phyloP scores from a whole-genome alignment of 805 yeast genomes.

The Metschnikowia hibisci region DNA sequence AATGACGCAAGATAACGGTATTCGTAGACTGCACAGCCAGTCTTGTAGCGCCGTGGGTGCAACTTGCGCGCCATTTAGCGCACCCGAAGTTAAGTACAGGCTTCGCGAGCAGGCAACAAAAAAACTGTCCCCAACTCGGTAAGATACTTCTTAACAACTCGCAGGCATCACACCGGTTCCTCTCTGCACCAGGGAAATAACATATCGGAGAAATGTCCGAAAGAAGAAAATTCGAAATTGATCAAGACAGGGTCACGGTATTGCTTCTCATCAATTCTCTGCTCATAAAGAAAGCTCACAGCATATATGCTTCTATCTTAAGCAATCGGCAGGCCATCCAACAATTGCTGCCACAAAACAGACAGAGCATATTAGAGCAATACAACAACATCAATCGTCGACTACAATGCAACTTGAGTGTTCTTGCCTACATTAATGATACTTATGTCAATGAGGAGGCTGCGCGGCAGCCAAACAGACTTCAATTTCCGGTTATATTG shows the following conservation, averaged over 20 bases:
- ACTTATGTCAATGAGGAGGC: slow-evolving; percentile 32
- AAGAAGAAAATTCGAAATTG: slow-evolving; percentile 22
- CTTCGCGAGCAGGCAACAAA: slow-evolving; percentile 6
- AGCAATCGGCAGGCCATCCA: slow-evolving; percentile 34
- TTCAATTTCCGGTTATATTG: slow-evolving; percentile 45
- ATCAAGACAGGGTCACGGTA: slow-evolving; percentile 41
- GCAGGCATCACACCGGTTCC: neutral
- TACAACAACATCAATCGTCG: slow-evolving; percentile 40
- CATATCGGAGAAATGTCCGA: slow-evolving; percentile 10
- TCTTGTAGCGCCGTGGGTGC: slow-evolving; percentile 3
- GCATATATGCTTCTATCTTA: slow-evolving; percentile 32
- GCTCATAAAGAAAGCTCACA: slow-evolving; percentile 39
- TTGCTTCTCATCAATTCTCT: slow-evolving; percentile 40
- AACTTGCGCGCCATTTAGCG: neutral
- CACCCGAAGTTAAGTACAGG: slow-evolving; percentile 4
- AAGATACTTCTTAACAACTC: neutral
- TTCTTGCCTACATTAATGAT: slow-evolving; percentile 37
- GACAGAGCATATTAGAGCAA: slow-evolving; percentile 30
- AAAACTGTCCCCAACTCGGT: slow-evolving; percentile 4
- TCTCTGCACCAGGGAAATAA: neutral
- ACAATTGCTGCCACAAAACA: slow-evolving; percentile 30
- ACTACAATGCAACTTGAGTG: slow-evolving; percentile 40
- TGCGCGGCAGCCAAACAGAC: slow-evolving; percentile 22
- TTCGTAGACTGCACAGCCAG: too few species aligned
- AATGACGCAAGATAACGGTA: too few species aligned